A percentile compares a stretch with the other conserved stretches of the same genome.
These are phyloP conservation scores for Vicia sativa DNA, from an alignment of 306 rosid species.

Conservation along the genomic window DNA sequence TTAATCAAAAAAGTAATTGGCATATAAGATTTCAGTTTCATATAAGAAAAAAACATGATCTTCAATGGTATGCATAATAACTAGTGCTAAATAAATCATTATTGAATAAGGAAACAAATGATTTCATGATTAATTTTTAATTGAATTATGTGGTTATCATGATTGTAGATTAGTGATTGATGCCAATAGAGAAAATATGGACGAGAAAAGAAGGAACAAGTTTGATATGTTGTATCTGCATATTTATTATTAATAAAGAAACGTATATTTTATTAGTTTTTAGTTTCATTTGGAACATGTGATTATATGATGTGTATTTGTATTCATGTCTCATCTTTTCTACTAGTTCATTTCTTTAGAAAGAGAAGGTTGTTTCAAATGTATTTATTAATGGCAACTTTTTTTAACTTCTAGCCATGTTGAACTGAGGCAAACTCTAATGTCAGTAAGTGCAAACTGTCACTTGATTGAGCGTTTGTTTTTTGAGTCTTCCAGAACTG, in stretches of 20 bases:
- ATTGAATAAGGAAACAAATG: too few relatives aligned
- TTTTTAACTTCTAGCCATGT: conserved; percentile 64
- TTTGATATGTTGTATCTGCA: conserved; percentile 4
- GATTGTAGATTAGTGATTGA: too few relatives aligned
- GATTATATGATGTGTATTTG: conserved; percentile 6
- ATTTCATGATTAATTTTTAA: too few relatives aligned
- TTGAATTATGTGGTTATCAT: too few relatives aligned
- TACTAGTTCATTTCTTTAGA: conserved; percentile 21
- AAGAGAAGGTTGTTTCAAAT: conserved; percentile 25
- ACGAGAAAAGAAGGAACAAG: too few relatives aligned
- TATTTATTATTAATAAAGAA: neutral
- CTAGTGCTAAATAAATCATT: too few relatives aligned
- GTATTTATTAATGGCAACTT: conserved; percentile 5
- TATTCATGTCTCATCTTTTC: conserved; percentile 26
- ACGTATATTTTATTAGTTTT: neutral
- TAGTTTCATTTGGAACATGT: neutral
- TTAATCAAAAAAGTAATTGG: too few relatives aligned
- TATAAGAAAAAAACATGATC: too few relatives aligned
- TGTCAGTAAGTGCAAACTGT: conserved; percentile 83
- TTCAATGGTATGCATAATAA: too few relatives aligned
- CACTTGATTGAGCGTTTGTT: conserved; percentile 80
- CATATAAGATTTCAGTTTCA: too few relatives aligned
- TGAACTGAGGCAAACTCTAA: conserved; percentile 91
- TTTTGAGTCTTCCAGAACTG: conserved; percentile 94
- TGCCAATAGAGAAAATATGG: too few relatives aligned